Evolutionary conservation across 192 early-diverging fungal species (phyloP).

Genomic region (Dispira parvispora): DNA sequence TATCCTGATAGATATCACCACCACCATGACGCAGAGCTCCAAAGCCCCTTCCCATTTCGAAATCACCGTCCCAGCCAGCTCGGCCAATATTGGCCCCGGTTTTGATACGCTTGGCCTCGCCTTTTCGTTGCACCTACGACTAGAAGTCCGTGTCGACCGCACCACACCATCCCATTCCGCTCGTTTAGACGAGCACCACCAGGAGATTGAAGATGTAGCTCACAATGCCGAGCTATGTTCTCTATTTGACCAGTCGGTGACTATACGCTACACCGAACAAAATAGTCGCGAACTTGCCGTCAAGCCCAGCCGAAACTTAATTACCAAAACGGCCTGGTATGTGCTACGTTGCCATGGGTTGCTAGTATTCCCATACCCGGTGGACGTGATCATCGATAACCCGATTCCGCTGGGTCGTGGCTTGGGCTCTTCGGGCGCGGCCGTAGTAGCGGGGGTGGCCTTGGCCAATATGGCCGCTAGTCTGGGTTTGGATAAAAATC

Average conservation of each 20-base stretch:
- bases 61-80: slow-evolving; percentile 83
- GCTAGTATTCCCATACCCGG: slow-evolving; percentile 35
- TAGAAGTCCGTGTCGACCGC: slow-evolving; percentile 31
- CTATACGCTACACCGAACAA: slow-evolving; percentile 24
- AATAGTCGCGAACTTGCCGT: slow-evolving; percentile 58
- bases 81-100: slow-evolving; percentile 97
- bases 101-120: slow-evolving; percentile 91
- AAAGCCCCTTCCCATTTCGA: slow-evolving; percentile 14
- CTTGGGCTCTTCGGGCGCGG: slow-evolving; percentile 89
- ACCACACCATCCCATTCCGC: background rate
- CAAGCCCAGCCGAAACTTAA: slow-evolving; percentile 62
- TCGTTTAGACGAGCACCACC: slow-evolving; percentile 13
- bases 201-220: background rate
- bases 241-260: slow-evolving; percentile 20
- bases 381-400: slow-evolving; percentile 68
- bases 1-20: background rate
- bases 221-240: background rate
- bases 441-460: slow-evolving; percentile 84
- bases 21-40: background rate
- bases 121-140: slow-evolving; percentile 68
- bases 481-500: slow-evolving; percentile 47
- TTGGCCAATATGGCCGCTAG: slow-evolving; percentile 60
- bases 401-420: slow-evolving; percentile 91
- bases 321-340: slow-evolving; percentile 83
- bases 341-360: slow-evolving; percentile 57